Evolutionary conservation across 805 yeast genomes (phyloP).

Genomic region (Peterozyma toletana): DNA sequence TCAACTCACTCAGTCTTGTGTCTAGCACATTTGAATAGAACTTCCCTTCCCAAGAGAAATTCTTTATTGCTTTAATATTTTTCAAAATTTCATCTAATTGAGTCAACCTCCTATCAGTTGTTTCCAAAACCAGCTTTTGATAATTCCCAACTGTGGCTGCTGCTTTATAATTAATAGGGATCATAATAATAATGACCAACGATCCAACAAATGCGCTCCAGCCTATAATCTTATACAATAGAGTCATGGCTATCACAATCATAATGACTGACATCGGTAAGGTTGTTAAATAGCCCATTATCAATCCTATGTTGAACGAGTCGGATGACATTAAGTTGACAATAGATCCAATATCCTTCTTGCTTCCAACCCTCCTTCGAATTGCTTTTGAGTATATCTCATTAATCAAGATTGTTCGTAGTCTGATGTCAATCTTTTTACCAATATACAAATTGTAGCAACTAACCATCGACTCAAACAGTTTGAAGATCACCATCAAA

Average conservation of each 20-base stretch:
- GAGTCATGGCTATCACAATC: conserved; percentile 23
- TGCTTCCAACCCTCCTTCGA: conserved; percentile 36
- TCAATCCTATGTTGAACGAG: conserved; percentile 4
- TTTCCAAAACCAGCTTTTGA: conserved; percentile 28
- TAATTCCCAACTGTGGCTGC: conserved; percentile 22
- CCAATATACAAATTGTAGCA: conserved; percentile 86
- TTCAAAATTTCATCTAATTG: conserved; percentile 39
- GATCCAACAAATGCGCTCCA: conserved; percentile 40
- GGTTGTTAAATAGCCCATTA: conserved; percentile 10
- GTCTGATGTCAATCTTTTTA: conserved; percentile 84
- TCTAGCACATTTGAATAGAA: conserved; percentile 30
- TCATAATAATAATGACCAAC: conserved; percentile 25
- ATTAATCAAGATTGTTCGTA: conserved; percentile 84
- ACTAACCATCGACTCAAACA: conserved; percentile 51
- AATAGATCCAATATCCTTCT: background rate
- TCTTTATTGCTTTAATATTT: conserved; percentile 37
- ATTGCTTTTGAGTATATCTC: conserved; percentile 91
- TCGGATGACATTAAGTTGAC: conserved; percentile 7
- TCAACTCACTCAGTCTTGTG: conserved; percentile 30
- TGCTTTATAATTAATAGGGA: conserved; percentile 32
- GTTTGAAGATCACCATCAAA: conserved; percentile 58
- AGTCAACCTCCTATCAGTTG: conserved; percentile 37
- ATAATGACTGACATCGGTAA: conserved; percentile 12
- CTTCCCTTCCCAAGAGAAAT: conserved; percentile 38
- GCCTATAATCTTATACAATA: conserved; percentile 33